Percentiles rank a stretch among this genome's conserved stretches.
Evolutionary conservation across 495 filamentous ascomycete species (phyloP).

Genomic region (Penicillium longicatenatum): DNA sequence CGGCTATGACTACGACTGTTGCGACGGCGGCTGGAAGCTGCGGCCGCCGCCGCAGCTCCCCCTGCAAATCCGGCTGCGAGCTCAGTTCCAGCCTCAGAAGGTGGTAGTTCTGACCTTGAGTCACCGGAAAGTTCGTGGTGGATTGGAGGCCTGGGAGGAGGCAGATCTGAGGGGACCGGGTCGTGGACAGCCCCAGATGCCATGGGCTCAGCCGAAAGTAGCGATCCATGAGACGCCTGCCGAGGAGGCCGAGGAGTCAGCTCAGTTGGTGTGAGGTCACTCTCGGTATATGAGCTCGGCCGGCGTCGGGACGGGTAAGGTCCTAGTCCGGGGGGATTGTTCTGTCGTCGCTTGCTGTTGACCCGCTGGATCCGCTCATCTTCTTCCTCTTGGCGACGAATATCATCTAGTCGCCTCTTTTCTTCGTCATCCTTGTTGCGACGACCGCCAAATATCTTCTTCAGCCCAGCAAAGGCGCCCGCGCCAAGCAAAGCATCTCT

Average conservation of each 20-base stretch:
- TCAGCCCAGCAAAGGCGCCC: conserved; percentile 63
- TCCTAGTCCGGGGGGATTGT: conserved; percentile 57
- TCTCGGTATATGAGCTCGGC: conserved; percentile 46
- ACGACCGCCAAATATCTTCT: conserved; percentile 63
- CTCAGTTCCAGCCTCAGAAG: conserved; percentile 31
- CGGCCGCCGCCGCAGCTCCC: conserved; percentile 39
- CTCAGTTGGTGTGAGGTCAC: conserved; percentile 50
- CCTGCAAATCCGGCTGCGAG: conserved; percentile 46
- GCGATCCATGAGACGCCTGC: conserved; percentile 32
- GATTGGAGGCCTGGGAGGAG: conserved; percentile 49
- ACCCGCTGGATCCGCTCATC: conserved; percentile 59
- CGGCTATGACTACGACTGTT: conserved; percentile 3
- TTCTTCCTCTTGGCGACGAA: conserved; percentile 57
- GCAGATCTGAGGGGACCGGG: conserved; percentile 30
- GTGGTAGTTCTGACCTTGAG: conserved; percentile 48
- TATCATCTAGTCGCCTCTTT: conserved; percentile 62
- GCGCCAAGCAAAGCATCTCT: conserved; percentile 68
- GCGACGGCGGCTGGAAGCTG: conserved; percentile 17
- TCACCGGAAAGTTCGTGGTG: conserved; percentile 57
- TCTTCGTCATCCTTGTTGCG: conserved; percentile 60
- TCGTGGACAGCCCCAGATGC: conserved; percentile 40
- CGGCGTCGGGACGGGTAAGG: conserved; percentile 57
- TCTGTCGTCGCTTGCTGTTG: conserved; percentile 51
- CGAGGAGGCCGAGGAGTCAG: conserved; percentile 39
- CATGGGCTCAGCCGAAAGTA: conserved; percentile 33